Evolutionary conservation across 2,329 filamentous ascomycete species (phyloP).

Genomic region (Claviceps quebecensis): DNA sequence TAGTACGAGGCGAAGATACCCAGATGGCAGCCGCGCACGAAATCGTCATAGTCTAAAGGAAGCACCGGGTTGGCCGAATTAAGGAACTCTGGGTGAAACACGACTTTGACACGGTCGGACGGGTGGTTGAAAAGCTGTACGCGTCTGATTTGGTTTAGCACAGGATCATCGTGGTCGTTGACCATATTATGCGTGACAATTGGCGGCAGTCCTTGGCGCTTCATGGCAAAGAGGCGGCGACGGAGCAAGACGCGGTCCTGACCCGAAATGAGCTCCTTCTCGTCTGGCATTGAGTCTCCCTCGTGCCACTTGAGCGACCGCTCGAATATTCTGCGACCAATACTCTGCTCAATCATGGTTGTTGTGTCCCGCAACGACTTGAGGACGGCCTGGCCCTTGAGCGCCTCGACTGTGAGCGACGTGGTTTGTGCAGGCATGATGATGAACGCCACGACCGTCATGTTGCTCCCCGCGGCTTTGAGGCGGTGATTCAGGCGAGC

Average conservation of each 20-base stretch:
- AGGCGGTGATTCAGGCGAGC: constrained; percentile 88
- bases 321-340: constrained; percentile 89
- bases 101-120: constrained; percentile 85
- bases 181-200: constrained; percentile 99
- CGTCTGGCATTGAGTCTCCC: constrained; percentile 82
- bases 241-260: constrained; percentile 89
- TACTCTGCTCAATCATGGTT: constrained; percentile 80
- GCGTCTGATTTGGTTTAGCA: constrained; percentile 87
- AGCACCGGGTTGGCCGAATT: constrained; percentile 92
- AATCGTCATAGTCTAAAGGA: constrained; percentile 94
- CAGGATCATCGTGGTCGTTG: constrained; percentile 84
- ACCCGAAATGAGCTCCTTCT: constrained; percentile 86
- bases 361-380: constrained; percentile 91
- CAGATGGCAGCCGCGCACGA: constrained; percentile 90
- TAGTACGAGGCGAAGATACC: constrained; percentile 97
- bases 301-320: constrained; percentile 91
- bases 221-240: constrained; percentile 90
- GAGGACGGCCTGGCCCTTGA: constrained; percentile 94
- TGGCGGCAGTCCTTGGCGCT: constrained; percentile 74
- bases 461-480: constrained; percentile 73
- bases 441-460: constrained; percentile 91
- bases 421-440: constrained; percentile 98
- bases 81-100: constrained; percentile 97
- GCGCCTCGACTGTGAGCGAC: constrained; percentile 84
- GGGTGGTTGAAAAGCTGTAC: constrained; percentile 97